These are phyloP conservation scores for Elaeagnus macrophylla DNA, from an alignment of 306 rosid species.

Conservation along the genomic window DNA sequence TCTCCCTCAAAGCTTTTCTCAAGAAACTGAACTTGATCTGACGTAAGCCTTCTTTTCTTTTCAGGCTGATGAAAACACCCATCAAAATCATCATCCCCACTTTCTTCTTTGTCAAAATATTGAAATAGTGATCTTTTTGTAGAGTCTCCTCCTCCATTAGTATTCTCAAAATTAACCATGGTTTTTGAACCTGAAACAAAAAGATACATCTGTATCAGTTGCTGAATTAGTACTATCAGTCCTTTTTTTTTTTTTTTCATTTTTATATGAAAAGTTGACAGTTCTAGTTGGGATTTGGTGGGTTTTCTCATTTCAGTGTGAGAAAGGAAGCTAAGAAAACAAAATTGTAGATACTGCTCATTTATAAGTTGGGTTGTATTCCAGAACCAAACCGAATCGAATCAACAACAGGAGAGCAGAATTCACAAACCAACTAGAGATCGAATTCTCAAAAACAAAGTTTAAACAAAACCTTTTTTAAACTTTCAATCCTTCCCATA, in stretches of 20 bases:
- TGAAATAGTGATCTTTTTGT: conserved; percentile 42
- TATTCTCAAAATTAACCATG: conserved; percentile 50
- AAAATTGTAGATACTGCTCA: too few species aligned
- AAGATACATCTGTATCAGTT: not conserved
- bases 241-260: too few species aligned
- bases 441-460: too few species aligned
- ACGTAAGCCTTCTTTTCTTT: conserved; percentile 71
- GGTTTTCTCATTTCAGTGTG: too few species aligned
- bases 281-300: not conserved
- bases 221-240: not conserved
- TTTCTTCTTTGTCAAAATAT: conserved; percentile 43
- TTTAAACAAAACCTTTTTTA: too few species aligned
- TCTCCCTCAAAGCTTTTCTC: conserved; percentile 65
- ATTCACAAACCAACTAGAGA: too few species aligned
- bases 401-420: too few species aligned
- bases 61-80: conserved; percentile 45
- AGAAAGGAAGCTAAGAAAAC: too few species aligned
- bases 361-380: too few species aligned
- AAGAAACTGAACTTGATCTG: conserved; percentile 63
- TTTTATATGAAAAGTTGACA: too few species aligned
- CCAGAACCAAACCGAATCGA: too few species aligned
- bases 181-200: conserved; percentile 51
- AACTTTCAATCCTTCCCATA: too few species aligned
- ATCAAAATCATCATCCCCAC: conserved; percentile 48
- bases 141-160: conserved; percentile 27